Evolutionary conservation across 2,329 filamentous ascomycete genomes (phyloP), one percentile per base, ranked within the genome.

Genomic region (Drechslera avenae): DNA sequence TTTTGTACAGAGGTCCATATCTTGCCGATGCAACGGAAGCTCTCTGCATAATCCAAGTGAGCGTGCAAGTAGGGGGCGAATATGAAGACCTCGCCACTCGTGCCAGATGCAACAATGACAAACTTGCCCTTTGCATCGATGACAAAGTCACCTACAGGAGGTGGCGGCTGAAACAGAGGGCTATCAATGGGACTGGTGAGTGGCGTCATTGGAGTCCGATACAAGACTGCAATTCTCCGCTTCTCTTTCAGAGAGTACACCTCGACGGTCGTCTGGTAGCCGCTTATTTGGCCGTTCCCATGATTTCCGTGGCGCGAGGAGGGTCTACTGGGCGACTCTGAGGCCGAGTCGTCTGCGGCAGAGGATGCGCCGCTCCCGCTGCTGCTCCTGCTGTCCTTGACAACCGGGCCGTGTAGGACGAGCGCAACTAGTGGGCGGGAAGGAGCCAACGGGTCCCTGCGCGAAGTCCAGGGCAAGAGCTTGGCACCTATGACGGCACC

Each of bases 231-330:
- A 46, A 97, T 75, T 47, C 84, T 83, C 54, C 83, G 81, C 62
- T 86, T 86, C n/a, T 86, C 89, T 61, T 83, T 85, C 52, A 97
- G 77, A 1, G 92, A 97, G 73, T 93, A 96, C 0, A 97, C 79
- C 62, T 97, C 91, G 5, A 96, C 90, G 0, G 88, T 87, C 0
- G 92, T 97, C 73, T 96, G 91, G 66, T 93, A 95, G 39, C 81
- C 81, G 41, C 84, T 82, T 51, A 86, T 78, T 35, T 66, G 64
- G 14, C 57, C 57, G 14, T 63, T 53, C 3, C 60, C 41, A 12
- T 60, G 56, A n/a, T 68, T 60, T 14, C 63, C 71, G 21, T 59
- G 59, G 17, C 53, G 59, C 13, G 71, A 72, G 13, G 64, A 52
- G 18, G 72, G 71, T n/a, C 72, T 62, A 48, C 67, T 73, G 2